Conservation (phyloP, 202 grass and related monocot species). For the Panicum hallii region DNA sequence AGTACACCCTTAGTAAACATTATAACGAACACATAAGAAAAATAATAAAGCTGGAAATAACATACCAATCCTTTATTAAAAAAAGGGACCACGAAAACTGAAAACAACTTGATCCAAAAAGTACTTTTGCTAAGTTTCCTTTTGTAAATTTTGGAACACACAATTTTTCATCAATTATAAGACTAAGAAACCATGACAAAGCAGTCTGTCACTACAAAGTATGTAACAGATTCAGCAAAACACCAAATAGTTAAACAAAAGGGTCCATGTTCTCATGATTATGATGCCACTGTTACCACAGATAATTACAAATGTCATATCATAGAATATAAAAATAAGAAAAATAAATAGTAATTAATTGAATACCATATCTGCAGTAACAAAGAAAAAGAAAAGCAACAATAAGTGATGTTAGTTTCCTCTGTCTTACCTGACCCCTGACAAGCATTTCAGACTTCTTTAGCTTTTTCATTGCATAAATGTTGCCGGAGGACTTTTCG, state of each 20-base stretch:
- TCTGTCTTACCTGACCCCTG: constrained; percentile 71
- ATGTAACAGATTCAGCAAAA: neutral
- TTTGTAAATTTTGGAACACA: constrained; percentile 13
- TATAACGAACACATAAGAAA: neutral
- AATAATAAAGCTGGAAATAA: neutral
- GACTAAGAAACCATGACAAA: neutral
- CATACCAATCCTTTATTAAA: neutral
- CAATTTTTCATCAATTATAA: constrained; percentile 8
- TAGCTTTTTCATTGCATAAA: constrained; percentile 99
- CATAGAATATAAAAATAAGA: neutral
- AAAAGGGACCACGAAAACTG: neutral
- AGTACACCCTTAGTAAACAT: neutral
- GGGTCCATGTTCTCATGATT: constrained; percentile 7
- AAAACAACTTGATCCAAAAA: constrained; percentile 23
- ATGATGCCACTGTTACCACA: neutral
- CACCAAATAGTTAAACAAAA: neutral
- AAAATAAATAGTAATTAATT: constrained; percentile 9
- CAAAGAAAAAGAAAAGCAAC: constrained; percentile 23
- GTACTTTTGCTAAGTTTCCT: neutral
- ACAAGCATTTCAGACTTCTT: constrained; percentile 95
- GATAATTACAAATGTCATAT: neutral
- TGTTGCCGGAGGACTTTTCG: constrained; percentile 90
- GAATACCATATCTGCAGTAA: neutral
- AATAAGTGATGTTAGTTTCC: neutral
- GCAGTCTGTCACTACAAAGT: neutral